Base-by-base conservation (phyloP, 495 filamentous ascomycete species). In the Pyrenula aspistea region DNA sequence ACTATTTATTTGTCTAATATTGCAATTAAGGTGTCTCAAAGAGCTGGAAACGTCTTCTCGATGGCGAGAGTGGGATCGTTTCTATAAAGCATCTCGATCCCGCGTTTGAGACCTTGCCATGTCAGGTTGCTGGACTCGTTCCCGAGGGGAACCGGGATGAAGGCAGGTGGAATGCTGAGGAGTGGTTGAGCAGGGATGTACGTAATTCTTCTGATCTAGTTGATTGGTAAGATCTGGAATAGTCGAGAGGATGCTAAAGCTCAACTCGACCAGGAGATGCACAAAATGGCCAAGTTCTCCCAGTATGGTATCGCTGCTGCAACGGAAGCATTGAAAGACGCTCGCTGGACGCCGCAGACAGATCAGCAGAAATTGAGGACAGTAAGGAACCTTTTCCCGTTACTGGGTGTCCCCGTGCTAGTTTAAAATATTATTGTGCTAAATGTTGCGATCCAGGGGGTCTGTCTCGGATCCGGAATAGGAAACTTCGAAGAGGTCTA, bases 401-500 rank as follows among this genome's bases (percentile, higher is more conserved):
- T n/a, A n/a, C n/a, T n/a, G n/a, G n/a, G n/a, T 89, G 90, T 71
- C 49, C 67, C 53, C 19, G 54, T 1, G 36, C 25, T 24, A 11
- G 12, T 20, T 22, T 21, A 31, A 23, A 22, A n/a, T 10, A 50
- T 19, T 50, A 20, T 25, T 24, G 8, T 22, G 50, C 53, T 57
- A 2, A 55, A 21, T 12, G 22, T 22, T 10, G 1, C 15, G 19
- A 36, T 23, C 49, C 53, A 86, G 72, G 93, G 93, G 1, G 84
- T 97, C 3, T 95, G 91, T 63, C 71, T 98, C 19, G 93, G 93
- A n/a, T 96, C 90, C 51, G 93, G 93, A 2, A 97, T 98, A 63
- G 93, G 93, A 4, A 95, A 89, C 65, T 79, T 98, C 42, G 87
- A 94, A 22, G 90, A 95, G 60, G 79, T 93, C 10, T 95, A 92